Base-by-base conservation (phyloP, 148 eudicot genomes). In the Talinum fruticosum region DNA sequence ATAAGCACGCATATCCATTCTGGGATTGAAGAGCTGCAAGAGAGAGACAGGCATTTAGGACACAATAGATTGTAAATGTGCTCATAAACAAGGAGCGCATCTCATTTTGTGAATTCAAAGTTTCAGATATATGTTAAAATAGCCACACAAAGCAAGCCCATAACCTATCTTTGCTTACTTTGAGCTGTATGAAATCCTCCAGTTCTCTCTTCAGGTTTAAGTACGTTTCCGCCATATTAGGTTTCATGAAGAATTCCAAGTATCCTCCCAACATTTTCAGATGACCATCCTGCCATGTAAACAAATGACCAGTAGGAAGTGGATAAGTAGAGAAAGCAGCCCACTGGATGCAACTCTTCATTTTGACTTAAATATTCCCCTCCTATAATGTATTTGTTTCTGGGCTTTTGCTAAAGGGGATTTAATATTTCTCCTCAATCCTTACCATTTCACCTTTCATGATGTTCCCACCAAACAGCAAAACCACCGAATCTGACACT, bases 211-310 rank as follows among this genome's bases (percentile, higher is more conserved):
- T 90, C 74, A 95, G 83, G 81, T 79, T 90, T 75, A 86, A 77
- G 81, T 89, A 95, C 86, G 86, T 81, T 81, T 90, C 90, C 34
- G 97, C 96, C 49, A 81, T 47, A 44, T 81, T 76, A 82, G 97
- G 91, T 78, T 84, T 83, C 99, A 93, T 87, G 75, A 85, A 95
- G 78, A 95, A 95, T 84, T 95, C 99, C 86, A 95, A 86, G 82
- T 93, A 95, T 62, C 99, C 99, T 28, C 96, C 97, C 81, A 92
- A 57, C 99, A 95, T 91, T 82, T 88, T 95, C 38, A 95, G 83
- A 83, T 95, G 97, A 49, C 97, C 99, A 79, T 84, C 96, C 99
- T 95, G 91, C 86, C 71, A 79, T 57, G 29, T 57, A 47, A 75
- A 38, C 54, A 64, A 76, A 73, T 68, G 32, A 79, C 30, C 10